Evolutionary conservation across 1,284 basidiomycete genomes (phyloP), one percentile per base, ranked within the genome.

Genomic region (Ustilago hordei): DNA sequence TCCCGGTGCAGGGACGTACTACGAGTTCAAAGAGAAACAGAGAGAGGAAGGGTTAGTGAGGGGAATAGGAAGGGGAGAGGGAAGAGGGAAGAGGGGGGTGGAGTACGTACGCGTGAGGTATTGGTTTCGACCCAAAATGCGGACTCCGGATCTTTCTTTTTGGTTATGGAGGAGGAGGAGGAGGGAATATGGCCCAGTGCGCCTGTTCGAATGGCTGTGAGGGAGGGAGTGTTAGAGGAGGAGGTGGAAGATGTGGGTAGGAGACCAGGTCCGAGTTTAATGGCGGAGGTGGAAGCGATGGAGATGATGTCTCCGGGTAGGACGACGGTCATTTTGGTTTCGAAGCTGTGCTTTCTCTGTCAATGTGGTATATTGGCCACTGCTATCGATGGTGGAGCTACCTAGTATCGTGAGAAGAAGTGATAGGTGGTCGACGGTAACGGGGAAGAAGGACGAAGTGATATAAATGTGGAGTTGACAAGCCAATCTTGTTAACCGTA

Each of bases 101-200:
- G 9, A 8, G 23, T 28, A 68, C 69, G 52, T 58, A 75, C 72
- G 38, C 78, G 57, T 17, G 11, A 28, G 0, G 78, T 76, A 55
- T 78, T 77, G 32, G 69, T 64, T 32, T 85, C 84, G 50, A 83
- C 59, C 78, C 81, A 85, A 47, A 60, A 69, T 1, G 66, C 81
- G 19, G 38, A 17, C 52, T 55, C 64, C 11, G 41, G n/a, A 19
- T 41, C n/a, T 19, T 45, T 61, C 43, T 41, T 48, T n/a, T 59
- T 63, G 47, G 57, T 13, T 23, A 8, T n/a, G 19, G 39, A 9
- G 1, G 43, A 32, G 36, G 71, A 23, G 5, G 53, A 61, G 32
- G 50, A 19, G 23, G 38, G 19, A 35, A 83, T 56, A 19, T 71
- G 68, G 6, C 81, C 81, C 2, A 81, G 38, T 4, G 75, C 71